Conservation (phyloP, 1,139 yeast genomes). For the Protomyces inundatus region DNA sequence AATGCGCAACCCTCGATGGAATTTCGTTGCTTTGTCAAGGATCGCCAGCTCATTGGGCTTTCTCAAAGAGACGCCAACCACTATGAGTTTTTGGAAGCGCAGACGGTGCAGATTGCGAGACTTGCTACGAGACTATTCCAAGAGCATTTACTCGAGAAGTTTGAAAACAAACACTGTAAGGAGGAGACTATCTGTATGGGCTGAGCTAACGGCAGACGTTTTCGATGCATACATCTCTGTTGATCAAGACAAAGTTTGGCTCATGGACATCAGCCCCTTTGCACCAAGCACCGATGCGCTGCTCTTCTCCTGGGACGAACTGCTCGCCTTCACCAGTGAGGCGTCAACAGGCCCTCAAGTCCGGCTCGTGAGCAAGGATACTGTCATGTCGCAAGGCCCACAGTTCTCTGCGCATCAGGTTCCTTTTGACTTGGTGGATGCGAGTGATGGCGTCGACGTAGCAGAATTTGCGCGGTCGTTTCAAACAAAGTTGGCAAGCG, state of each 20-base stretch:
- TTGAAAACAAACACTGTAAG: slow-evolving; percentile 49
- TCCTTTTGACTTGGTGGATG: slow-evolving; percentile 85
- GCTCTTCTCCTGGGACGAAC: slow-evolving; percentile 79
- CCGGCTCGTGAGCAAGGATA: slow-evolving; percentile 62
- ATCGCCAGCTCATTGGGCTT: slow-evolving; percentile 59
- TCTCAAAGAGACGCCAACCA: slow-evolving; percentile 82
- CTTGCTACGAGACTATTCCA: slow-evolving; percentile 55
- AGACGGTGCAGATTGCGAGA: slow-evolving; percentile 47
- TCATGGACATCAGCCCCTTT: slow-evolving; percentile 84
- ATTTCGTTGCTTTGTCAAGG: slow-evolving; percentile 73
- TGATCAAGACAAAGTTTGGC: slow-evolving; percentile 58
- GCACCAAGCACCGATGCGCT: slow-evolving; percentile 69
- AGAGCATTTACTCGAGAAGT: slow-evolving; percentile 46
- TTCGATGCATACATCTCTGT: slow-evolving; percentile 78
- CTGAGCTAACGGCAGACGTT: slow-evolving; percentile 42
- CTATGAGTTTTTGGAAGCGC: slow-evolving; percentile 58
- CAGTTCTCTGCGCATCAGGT: slow-evolving; percentile 86
- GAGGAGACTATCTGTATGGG: neutral
- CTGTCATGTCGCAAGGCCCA: slow-evolving; percentile 57
- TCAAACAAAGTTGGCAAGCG: slow-evolving; percentile 32
- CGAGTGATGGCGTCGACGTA: slow-evolving; percentile 44
- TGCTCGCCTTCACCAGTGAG: slow-evolving; percentile 41
- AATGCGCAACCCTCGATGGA: slow-evolving; percentile 82
- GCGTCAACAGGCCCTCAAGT: slow-evolving; percentile 45
- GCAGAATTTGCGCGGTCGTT: slow-evolving; percentile 33